Evolutionary conservation across 2,329 filamentous ascomycete species (phyloP), one percentile per base, ranked within the genome.

Genomic region (Alternaria alternata): DNA sequence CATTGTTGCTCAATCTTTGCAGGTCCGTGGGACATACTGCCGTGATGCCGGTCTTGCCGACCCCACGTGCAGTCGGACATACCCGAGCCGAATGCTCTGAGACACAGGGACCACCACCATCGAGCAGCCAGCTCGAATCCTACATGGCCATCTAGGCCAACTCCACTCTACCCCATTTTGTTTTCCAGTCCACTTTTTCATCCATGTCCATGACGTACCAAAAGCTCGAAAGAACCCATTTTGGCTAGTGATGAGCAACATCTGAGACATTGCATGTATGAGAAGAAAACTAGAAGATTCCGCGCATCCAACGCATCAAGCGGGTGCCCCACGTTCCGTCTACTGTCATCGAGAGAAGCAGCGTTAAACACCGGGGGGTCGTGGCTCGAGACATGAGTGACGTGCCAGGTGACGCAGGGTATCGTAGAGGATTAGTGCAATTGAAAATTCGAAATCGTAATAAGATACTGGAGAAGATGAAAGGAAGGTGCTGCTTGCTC

Each of bases 311-410:
- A 68, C 57, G 69, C 71, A 71, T 75, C 22, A 61, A 70, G 65
- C 75, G 75, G 75, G 54, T 66, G 58, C 68, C 71, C 73, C 71
- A 61, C 69, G 46, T 66, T 72, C 75, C 75, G 73, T 54, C 61
- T 65, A 66, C 56, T 69, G 60, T 65, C 58, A 62, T 64, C 51
- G 55, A 59, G 66, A 71, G 70, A 71, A 57, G 58, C 68, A 63
- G 54, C 63, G 60, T 68, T 44, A 65, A 66, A 67, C 61, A 65
- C 67, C 66, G 66, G 63, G 61, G 67, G 66, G 64, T 59, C 47
- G 61, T 49, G 66, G 67, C 67, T 63, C 67, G 62, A 67, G 57
- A 69, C 65, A 59, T 46, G 20, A 38, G 51, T 71, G 69, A 74
- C 68, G 70, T 66, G 65, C 46, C 65, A 64, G 61, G 54, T 65